Evolutionary conservation across 352 stramenopile species (phyloP).

Genomic region (Phytophthora cryptogea): DNA sequence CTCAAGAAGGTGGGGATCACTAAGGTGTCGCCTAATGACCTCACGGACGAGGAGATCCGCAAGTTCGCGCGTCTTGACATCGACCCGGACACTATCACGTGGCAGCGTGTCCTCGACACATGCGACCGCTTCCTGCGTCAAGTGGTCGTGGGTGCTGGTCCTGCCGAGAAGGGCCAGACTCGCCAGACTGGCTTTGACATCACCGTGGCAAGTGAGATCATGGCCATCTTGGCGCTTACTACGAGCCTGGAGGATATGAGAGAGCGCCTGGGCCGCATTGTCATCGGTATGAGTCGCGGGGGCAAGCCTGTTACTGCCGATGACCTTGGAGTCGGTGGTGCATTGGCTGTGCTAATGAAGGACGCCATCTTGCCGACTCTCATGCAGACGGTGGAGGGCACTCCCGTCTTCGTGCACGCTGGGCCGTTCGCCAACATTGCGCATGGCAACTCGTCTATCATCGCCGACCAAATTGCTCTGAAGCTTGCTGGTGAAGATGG

Average conservation of each 20-base stretch:
- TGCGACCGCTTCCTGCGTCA: slow-evolving; percentile 96
- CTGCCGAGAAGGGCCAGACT: slow-evolving; percentile 90
- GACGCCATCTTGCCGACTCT: slow-evolving; percentile 97
- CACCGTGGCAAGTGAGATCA: slow-evolving; percentile 98
- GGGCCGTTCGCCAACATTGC: slow-evolving; percentile 99
- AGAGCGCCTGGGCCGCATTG: slow-evolving; percentile 93
- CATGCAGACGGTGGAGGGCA: slow-evolving; percentile 98
- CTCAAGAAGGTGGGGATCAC: slow-evolving; percentile 96
- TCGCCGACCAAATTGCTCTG: slow-evolving; percentile 95
- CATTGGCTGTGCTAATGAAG: slow-evolving; percentile 98
- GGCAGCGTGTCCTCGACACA: slow-evolving; percentile 96
- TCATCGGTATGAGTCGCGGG: slow-evolving; percentile 88
- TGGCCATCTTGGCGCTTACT: slow-evolving; percentile 97
- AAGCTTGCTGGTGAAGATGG: slow-evolving; percentile 95
- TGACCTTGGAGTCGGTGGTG: slow-evolving; percentile 96
- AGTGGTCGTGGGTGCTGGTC: slow-evolving; percentile 89
- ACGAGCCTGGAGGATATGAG: slow-evolving; percentile 95
- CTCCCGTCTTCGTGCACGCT: slow-evolving; percentile 96
- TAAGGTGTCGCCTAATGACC: slow-evolving; percentile 90
- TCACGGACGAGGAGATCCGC: slow-evolving; percentile 93
- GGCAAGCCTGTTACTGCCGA: slow-evolving; percentile 95
- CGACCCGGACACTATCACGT: slow-evolving; percentile 92
- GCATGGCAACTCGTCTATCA: slow-evolving; percentile 97
- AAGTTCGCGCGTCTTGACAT: slow-evolving; percentile 96
- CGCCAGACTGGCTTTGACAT: slow-evolving; percentile 83